Conservation (phyloP, 1,139 yeast species). For the Blastobotrys apis region DNA sequence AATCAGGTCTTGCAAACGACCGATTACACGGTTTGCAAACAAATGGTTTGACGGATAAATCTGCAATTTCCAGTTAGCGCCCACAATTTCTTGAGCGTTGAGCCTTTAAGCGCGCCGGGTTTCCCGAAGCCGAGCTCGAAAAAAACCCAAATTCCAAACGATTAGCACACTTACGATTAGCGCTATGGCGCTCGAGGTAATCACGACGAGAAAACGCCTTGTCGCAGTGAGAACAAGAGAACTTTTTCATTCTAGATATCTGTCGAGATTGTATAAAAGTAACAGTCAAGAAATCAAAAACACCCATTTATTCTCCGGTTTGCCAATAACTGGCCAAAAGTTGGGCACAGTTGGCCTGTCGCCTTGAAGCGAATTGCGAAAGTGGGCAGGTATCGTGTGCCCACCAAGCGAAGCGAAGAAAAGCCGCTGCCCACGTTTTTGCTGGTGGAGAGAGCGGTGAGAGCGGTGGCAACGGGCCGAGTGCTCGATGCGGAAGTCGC, state of each 20-base stretch:
- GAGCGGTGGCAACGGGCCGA: too few species aligned
- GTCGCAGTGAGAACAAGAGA: slow-evolving; percentile 24
- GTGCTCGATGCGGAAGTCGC: too few species aligned
- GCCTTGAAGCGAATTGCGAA: not conserved
- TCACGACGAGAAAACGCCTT: slow-evolving; percentile 39
- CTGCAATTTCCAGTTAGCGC: slow-evolving; percentile 10
- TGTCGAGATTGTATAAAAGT: not conserved
- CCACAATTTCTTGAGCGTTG: not conserved
- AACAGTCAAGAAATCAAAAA: not conserved
- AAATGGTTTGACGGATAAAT: slow-evolving; percentile 34
- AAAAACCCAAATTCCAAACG: too few species aligned
- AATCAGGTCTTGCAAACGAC: slow-evolving; percentile 34
- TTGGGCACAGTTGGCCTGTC: slow-evolving; percentile 1
- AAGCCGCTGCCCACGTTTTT: too few species aligned
- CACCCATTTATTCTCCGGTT: too few species aligned
- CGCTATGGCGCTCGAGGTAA: slow-evolving; percentile 38
- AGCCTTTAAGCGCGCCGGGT: too few species aligned
- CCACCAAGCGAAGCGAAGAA: too few species aligned
- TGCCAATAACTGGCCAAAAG: not conserved
- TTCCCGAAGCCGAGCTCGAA: too few species aligned
- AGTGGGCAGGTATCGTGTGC: slow-evolving; percentile 1
- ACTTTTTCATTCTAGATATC: slow-evolving; percentile 1
- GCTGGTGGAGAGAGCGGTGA: too few species aligned
- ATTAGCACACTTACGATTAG: slow-evolving; percentile 32
- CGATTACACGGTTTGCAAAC: slow-evolving; percentile 34